phyloP scores from a whole-genome alignment of 768 basidiomycete genomes.

The Podaxis rugospora region DNA sequence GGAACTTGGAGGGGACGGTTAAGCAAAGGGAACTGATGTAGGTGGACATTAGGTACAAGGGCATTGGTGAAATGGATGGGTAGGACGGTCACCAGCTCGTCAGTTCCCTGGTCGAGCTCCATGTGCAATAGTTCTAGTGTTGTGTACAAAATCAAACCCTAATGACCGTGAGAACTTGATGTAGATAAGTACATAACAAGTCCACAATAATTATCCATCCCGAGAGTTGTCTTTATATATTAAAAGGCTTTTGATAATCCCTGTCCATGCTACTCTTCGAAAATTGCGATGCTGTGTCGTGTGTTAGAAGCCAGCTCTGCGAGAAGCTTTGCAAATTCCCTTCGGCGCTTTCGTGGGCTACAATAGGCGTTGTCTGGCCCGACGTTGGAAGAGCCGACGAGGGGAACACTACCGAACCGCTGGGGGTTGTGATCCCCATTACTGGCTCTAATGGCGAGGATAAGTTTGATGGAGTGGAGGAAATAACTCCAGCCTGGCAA shows the following conservation, averaged over 20 bases:
- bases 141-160: not conserved
- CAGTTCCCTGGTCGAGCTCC: constrained; percentile 34
- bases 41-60: constrained; percentile 59
- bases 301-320: constrained; percentile 21
- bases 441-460: constrained; percentile 4
- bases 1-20: constrained; percentile 71
- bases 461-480: constrained; percentile 1
- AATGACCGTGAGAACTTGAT: constrained; percentile 2
- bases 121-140: constrained; percentile 10
- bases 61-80: constrained; percentile 70
- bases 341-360: constrained; percentile 21
- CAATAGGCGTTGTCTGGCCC: constrained; percentile 25
- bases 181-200: not conserved
- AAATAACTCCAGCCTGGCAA: constrained; percentile 2
- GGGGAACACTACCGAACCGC: not conserved
- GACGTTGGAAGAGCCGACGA: constrained; percentile 21
- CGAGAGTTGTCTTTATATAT: not conserved
- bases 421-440: not conserved
- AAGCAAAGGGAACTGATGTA: constrained; percentile 81
- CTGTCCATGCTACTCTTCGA: constrained; percentile 5
- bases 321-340: constrained; percentile 21
- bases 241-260: not conserved
- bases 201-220: not conserved
- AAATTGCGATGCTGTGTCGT: constrained; percentile 14
- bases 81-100: constrained; percentile 61